phyloP scores from a whole-genome alignment of 2,329 filamentous ascomycete genomes.

The Chrysoporthe puriensis region DNA sequence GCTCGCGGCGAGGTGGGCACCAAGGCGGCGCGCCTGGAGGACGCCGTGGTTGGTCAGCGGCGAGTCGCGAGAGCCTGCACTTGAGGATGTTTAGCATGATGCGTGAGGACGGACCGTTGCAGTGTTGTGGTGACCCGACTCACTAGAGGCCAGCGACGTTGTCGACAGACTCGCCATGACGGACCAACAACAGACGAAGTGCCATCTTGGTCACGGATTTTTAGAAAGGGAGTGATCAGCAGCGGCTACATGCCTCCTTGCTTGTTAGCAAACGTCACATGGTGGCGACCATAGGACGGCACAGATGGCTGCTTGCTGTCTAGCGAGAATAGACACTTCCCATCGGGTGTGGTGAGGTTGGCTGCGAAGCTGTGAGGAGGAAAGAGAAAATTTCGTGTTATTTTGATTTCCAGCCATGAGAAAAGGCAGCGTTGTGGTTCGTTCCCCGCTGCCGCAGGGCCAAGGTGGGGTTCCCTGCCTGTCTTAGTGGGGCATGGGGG shows the following conservation, averaged over 20 bases:
- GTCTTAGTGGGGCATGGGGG: no score
- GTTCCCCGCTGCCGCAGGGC: no score
- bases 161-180: slow-evolving; percentile 89
- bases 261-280: slow-evolving; percentile 7
- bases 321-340: neutral
- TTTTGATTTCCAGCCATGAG: neutral
- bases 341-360: neutral
- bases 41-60: slow-evolving; percentile 80
- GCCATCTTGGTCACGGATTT: slow-evolving; percentile 3
- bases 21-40: slow-evolving; percentile 76
- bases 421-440: no score
- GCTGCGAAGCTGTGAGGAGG: neutral
- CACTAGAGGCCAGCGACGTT: slow-evolving; percentile 81
- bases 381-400: neutral
- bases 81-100: slow-evolving; percentile 54
- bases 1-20: slow-evolving; percentile 57
- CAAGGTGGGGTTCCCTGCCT: no score
- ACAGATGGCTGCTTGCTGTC: neutral
- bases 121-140: slow-evolving; percentile 33
- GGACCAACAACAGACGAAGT: slow-evolving; percentile 73
- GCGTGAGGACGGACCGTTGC: slow-evolving; percentile 29
- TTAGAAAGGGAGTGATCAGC: neutral
- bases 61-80: slow-evolving; percentile 81
- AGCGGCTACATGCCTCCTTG: slow-evolving; percentile 5
- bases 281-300: neutral